Conservation (phyloP, 352 stramenopile species). For the Blastocystis sp. region DNA sequence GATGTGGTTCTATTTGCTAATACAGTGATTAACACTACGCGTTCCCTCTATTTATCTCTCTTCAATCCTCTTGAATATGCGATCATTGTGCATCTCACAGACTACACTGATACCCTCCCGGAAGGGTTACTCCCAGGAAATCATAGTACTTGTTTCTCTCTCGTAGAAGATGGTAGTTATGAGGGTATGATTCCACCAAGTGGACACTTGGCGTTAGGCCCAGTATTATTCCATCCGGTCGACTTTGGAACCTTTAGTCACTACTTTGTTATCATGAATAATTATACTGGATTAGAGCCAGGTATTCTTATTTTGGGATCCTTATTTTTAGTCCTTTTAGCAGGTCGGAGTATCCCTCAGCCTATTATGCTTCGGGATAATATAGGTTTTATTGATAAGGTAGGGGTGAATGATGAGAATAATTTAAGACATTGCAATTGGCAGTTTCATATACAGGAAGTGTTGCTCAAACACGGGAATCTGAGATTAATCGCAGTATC, state of each 20-base stretch:
- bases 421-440: neutral
- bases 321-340: conserved; percentile 1
- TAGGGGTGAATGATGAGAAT: neutral
- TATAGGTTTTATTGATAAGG: neutral
- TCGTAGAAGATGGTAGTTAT: neutral
- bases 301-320: neutral
- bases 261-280: conserved; percentile 57
- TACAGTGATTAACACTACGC: neutral
- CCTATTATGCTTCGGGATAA: conserved; percentile 13
- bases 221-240: conserved; percentile 4
- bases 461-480: neutral
- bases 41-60: neutral
- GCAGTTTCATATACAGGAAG: neutral
- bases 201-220: neutral
- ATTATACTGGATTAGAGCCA: conserved; percentile 51
- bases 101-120: neutral
- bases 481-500: conserved; percentile 19
- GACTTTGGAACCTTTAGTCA: conserved; percentile 4
- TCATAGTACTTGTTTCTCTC: neutral
- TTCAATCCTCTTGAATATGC: conserved; percentile 48
- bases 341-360: conserved; percentile 3
- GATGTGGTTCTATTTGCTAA: conserved; percentile 22
- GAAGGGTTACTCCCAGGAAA: conserved; percentile 9
- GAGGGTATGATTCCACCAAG: neutral
- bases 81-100: neutral